Evolutionary conservation across 257 asterid species (phyloP), one percentile per base, ranked within the genome.

Genomic region (Lycium barbarum): DNA sequence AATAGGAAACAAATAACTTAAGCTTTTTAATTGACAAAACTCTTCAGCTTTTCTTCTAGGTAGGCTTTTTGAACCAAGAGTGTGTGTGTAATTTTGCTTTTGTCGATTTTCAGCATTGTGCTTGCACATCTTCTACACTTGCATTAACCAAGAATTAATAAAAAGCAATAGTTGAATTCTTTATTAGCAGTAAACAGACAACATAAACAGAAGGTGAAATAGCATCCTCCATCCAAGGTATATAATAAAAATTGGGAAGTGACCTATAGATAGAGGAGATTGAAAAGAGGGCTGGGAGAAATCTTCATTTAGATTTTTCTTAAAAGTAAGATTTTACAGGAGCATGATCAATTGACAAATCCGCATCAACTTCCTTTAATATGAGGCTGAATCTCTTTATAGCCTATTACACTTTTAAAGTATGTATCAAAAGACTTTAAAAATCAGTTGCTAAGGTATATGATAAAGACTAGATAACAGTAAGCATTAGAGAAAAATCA

Each of bases 401-500:
- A 49, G 45, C 62, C 61, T 49, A 49, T 13, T 13, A 76, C 22
- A 76, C 61, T 22, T 76, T 6, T 15, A 51, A 22, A n/a, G n/a
- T 47, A 73, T 47, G 81, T 74, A 73, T 11, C 58, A 12, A 47
- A n/a, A 47, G 40, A 73, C 80, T 72, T n/a, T 0, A 71, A 74
- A 49, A 76, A 20, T 76, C n/a, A 49, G 79, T 76, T 7, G 63
- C 81, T 49, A 51, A 22, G 63, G 81, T 74, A 22, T 47, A 74
- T 74, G 61, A 74, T 20, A 53, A 12, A 74, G 43, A 61, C 18
- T 47, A 47, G 59, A 20, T 73, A 7, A 73, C 35, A 20, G 18
- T 20, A 74, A 49, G 62, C 45, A 49, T 74, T 12, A 49, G 20
- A 47, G 61, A 61, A n/a, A 72, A n/a, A 20, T n/a, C 18, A 45